These are phyloP conservation scores for Cynara cardunculus DNA, from an alignment of 129 eudicot genomes.

Conservation along the genomic window DNA sequence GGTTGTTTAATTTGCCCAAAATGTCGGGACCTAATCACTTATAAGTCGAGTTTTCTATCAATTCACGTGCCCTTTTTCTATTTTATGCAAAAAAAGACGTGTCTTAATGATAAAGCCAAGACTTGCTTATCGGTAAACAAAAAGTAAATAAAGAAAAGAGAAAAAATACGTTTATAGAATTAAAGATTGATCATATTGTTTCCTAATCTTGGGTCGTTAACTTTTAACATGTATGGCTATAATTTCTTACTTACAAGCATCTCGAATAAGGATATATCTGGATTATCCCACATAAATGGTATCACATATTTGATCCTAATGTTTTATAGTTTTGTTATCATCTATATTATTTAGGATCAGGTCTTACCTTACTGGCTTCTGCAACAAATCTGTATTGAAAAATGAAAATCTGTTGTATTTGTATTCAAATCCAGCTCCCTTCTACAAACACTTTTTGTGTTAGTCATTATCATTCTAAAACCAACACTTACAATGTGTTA, in stretches of 20 bases:
- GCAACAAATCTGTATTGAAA: too few species aligned
- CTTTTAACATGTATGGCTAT: slow-evolving; percentile 8
- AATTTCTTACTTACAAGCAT: not conserved
- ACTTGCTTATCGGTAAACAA: not conserved
- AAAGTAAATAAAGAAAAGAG: not conserved
- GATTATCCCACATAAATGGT: not conserved
- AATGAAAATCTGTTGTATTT: too few species aligned
- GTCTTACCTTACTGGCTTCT: too few species aligned
- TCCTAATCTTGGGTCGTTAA: slow-evolving; percentile 6
- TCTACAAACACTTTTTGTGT: too few species aligned
- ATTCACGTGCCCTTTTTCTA: not conserved
- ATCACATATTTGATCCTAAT: too few species aligned
- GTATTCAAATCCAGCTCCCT: too few species aligned
- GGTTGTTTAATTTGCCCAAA: slow-evolving; percentile 11
- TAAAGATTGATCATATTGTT: not conserved
- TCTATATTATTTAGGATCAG: too few species aligned
- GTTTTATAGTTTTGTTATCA: too few species aligned
- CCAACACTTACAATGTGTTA: too few species aligned
- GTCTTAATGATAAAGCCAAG: not conserved
- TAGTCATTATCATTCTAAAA: too few species aligned
- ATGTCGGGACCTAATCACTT: not conserved
- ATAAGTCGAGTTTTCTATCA: not conserved
- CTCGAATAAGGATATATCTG: not conserved
- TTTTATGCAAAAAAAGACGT: not conserved
- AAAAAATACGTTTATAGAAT: not conserved